Conservation (phyloP, 768 basidiomycete species). For the Tulasnella sp. region DNA sequence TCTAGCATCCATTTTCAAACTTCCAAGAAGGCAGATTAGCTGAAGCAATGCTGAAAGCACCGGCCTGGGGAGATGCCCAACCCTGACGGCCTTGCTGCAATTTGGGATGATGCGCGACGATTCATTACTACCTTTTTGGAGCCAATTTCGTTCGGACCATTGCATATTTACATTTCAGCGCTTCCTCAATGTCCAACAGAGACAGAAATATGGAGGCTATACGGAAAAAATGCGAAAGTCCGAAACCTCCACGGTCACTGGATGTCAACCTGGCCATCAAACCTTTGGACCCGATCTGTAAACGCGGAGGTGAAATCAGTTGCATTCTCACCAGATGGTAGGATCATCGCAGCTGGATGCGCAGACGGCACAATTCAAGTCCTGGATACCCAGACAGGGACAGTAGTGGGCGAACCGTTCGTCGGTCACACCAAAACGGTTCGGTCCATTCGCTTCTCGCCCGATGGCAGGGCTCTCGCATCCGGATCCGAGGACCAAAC, state of each 20-base stretch:
- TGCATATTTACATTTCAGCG: neutral
- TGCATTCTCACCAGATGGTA: neutral
- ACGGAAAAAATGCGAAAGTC: neutral
- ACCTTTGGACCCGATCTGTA: neutral
- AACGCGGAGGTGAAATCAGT: neutral
- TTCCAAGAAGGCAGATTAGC: neutral
- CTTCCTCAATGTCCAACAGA: neutral
- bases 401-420: neutral
- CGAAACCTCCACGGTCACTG: neutral
- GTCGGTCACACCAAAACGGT: neutral
- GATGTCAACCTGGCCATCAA: neutral
- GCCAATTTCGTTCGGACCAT: neutral
- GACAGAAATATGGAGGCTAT: neutral
- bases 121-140: neutral
- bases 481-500: neutral
- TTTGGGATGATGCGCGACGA: neutral
- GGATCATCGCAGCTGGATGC: neutral
- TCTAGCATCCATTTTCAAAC: neutral
- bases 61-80: neutral
- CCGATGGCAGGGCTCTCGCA: neutral
- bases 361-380: neutral
- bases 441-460: neutral
- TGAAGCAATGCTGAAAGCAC: neutral
- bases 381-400: neutral
- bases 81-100: neutral